Evolutionary conservation across 2,329 filamentous ascomycete genomes (phyloP), one percentile per base, ranked within the genome.

Genomic region (Botryosphaeria dothidea): DNA sequence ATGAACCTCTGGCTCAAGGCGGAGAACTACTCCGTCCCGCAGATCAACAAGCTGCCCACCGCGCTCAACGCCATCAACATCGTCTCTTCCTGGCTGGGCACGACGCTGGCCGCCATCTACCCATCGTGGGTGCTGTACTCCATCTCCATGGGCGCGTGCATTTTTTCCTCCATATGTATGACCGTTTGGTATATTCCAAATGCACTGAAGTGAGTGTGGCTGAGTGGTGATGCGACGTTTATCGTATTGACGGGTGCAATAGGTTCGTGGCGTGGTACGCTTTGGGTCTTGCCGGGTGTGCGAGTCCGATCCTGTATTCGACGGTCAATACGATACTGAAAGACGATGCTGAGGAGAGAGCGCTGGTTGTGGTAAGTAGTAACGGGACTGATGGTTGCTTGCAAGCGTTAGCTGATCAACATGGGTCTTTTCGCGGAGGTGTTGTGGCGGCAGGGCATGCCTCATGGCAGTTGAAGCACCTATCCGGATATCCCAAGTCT

Each of bases 1-100:
- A 85, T 85, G 82, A 83, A 79, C 31, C 77, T 85, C 11, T 85
- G 83, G 83, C 78, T 85, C 45, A 84, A 84, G 66, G 77, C 78
- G 1, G 79, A 82, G 29, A 68, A 70, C 34, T 85, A 82, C 68
- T 80, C 80, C 0, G 76, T 85, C 0, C 77, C 78, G 0, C 78
- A 84, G 65, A 79, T 84, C 66, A 85, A 85, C 70, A 75, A 80
- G 13, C 78, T 85, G 1, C 83, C 83, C 0, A 85, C 83, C 0
- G 81, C 78, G 8, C 79, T 77, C 0, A 79, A 82, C 57, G 81
- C 78, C n/a, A 80, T 85, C 45, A 80, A 77, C 0, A 82, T 84
- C 4, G 71, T 85, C 9, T 74, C 80, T 0, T 83, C 82, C 0
- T 81, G 83, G 72, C 70, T 85, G 0, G 82, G 82, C 0, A 82